Evolutionary conservation across 768 basidiomycete species (phyloP).

Genomic region (Phlegmacium glaucopus): DNA sequence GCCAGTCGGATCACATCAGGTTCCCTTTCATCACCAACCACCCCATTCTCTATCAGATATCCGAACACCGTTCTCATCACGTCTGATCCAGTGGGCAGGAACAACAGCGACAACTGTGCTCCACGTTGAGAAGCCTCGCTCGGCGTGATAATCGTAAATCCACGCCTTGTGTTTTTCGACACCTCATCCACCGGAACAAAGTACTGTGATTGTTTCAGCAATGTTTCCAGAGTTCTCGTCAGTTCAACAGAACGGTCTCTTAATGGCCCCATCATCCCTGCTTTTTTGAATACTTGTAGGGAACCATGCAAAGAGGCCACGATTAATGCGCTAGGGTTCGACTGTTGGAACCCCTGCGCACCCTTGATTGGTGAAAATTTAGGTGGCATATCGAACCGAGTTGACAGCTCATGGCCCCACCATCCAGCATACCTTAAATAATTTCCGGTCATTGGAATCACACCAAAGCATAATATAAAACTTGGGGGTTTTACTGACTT

Average conservation of each 20-base stretch:
- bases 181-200: constrained; percentile 48
- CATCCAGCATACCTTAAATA: constrained; percentile 79
- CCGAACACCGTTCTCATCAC: constrained; percentile 72
- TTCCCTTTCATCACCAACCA: constrained; percentile 88
- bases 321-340: constrained; percentile 84
- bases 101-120: constrained; percentile 83
- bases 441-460: constrained; percentile 2
- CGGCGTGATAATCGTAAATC: constrained; percentile 95
- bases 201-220: constrained; percentile 59
- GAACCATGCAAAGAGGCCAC: constrained; percentile 81
- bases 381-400: constrained; percentile 89
- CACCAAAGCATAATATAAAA: too few relatives aligned
- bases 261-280: constrained; percentile 68
- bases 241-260: constrained; percentile 67
- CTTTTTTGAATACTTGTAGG: constrained; percentile 74
- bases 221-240: constrained; percentile 66
- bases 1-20: constrained; percentile 92
- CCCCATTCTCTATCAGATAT: constrained; percentile 61
- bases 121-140: constrained; percentile 63
- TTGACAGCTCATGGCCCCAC: constrained; percentile 93
- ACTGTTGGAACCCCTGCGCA: constrained; percentile 94
- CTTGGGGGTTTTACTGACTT: constrained; percentile 43
- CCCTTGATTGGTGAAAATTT: constrained; percentile 81
- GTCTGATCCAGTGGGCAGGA: constrained; percentile 57
- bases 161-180: constrained; percentile 28